Evolutionary conservation across 176 grass and related monocot genomes (phyloP), one percentile per base, ranked within the genome.

Genomic region (Zea luxurians): DNA sequence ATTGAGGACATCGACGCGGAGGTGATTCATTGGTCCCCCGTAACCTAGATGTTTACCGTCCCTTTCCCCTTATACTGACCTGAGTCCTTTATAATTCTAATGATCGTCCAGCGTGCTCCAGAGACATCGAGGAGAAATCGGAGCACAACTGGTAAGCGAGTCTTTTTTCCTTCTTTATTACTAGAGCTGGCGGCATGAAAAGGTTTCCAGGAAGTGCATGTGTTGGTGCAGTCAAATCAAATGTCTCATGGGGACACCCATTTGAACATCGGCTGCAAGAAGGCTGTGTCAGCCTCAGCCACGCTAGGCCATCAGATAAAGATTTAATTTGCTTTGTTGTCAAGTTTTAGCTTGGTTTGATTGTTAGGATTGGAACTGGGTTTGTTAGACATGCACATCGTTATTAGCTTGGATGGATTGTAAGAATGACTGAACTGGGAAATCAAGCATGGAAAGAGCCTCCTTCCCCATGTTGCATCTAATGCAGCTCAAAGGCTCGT

Each of bases 71-170:
- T 18, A 1, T 9, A 27, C 8, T 7, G 76, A 71, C 4, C 17
- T 55, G 15, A 45, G 37, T 77, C 70, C 38, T n/a, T 63, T 15
- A 0, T 50, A 40, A 75, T 78, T 46, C 8, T 58, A 21, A 58
- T 71, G 20, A 71, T 73, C 74, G 27, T 13, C 27, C 74, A 98
- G 95, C 85, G 47, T 13, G 91, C 62, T 46, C 55, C 83, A 46
- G 86, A 89, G 20, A 75, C 79, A 35, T 90, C 85, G 10, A 94
- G 79, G 83, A 94, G 87, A 73, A 94, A 73, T 82, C 83, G 89
- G 2, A 73, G 53, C 5, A 90, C 89, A 61, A 79, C 77, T 84
- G 91, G 91, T 94, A 68, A 80, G 7, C 16, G 8, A 21, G 2
- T 17, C 8, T 2, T 6, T 17, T 49, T 27, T 27, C 27, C 27